A percentile compares a stretch with the other conserved stretches of the same genome.
These are phyloP conservation scores for Mycena galopus DNA, from an alignment of 768 basidiomycete species.

Conservation along the genomic window DNA sequence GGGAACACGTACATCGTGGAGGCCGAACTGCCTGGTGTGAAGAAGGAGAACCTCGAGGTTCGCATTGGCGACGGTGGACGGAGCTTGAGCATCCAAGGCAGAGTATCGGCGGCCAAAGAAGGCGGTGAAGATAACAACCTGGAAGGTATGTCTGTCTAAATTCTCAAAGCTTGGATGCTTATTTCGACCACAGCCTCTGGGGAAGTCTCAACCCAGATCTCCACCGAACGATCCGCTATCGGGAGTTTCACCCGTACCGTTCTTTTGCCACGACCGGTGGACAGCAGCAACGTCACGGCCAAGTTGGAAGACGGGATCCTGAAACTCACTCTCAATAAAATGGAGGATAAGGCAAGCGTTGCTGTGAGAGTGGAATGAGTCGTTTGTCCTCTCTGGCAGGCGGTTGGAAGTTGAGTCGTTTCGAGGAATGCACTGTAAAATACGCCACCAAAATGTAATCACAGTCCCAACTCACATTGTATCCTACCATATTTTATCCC, in stretches of 20 bases:
- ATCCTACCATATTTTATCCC: no score
- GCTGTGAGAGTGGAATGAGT: slow-evolving; percentile 57
- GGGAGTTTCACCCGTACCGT: slow-evolving; percentile 78
- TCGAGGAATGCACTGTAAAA: neutral
- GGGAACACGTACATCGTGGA: slow-evolving; percentile 76
- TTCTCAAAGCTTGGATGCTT: neutral
- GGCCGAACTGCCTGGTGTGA: slow-evolving; percentile 84
- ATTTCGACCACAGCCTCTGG: slow-evolving; percentile 33
- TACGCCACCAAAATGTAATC: neutral
- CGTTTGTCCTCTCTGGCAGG: neutral
- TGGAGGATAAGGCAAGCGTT: slow-evolving; percentile 68
- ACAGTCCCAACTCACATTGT: neutral
- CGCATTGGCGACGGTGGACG: slow-evolving; percentile 78
- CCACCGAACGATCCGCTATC: slow-evolving; percentile 72
- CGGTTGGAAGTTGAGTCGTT: no score
- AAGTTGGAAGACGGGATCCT: slow-evolving; percentile 80
- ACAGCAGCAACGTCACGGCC: slow-evolving; percentile 69
- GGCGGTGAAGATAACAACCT: slow-evolving; percentile 34
- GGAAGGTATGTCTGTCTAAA: slow-evolving; percentile 45
- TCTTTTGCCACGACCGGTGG: slow-evolving; percentile 76
- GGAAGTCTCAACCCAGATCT: slow-evolving; percentile 58
- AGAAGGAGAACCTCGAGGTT: slow-evolving; percentile 81
- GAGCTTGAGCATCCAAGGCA: slow-evolving; percentile 81
- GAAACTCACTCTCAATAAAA: slow-evolving; percentile 70
- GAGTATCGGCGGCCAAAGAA: slow-evolving; percentile 50